These are phyloP conservation scores for Solanum chilense DNA, from an alignment of 257 asterid genomes.

Conservation along the genomic window DNA sequence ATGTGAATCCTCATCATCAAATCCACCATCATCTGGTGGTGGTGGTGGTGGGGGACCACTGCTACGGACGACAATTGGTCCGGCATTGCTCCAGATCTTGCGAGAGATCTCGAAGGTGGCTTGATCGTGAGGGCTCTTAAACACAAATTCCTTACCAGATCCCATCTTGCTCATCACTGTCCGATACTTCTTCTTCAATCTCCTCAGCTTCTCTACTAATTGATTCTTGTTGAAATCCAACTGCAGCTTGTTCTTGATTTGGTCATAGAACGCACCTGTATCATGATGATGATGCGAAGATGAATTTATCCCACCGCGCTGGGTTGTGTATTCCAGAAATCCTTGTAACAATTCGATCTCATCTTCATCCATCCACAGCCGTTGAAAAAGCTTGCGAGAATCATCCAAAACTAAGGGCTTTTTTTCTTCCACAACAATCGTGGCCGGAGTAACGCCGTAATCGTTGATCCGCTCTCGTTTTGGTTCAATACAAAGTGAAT, in stretches of 20 bases:
- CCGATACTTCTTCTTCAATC: conserved; percentile 86
- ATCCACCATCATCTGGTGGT: conserved; percentile 26
- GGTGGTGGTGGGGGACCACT: neutral
- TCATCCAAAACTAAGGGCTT: conserved; percentile 52
- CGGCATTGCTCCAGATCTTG: conserved; percentile 55
- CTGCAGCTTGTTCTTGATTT: conserved; percentile 79
- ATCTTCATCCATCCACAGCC: conserved; percentile 92
- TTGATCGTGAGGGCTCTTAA: conserved; percentile 84
- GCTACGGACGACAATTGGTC: neutral
- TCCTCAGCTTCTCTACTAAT: conserved; percentile 78
- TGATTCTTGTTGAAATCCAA: conserved; percentile 88
- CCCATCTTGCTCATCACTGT: conserved; percentile 52
- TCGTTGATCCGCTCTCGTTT: conserved; percentile 15
- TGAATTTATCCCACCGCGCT: conserved; percentile 49
- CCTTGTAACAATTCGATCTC: conserved; percentile 91
- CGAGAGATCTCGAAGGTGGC: conserved; percentile 79
- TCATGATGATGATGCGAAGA: conserved; percentile 73
- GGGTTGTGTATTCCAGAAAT: conserved; percentile 72
- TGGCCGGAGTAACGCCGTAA: neutral
- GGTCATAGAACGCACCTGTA: conserved; percentile 84
- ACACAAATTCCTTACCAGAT: conserved; percentile 63
- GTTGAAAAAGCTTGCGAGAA: conserved; percentile 78
- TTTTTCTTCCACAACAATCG: conserved; percentile 11
- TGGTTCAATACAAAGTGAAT: neutral
- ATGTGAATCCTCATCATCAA: conserved; percentile 49